Evolutionary conservation across 2,329 filamentous ascomycete genomes (phyloP).

Genomic region (Epichloe elymi): DNA sequence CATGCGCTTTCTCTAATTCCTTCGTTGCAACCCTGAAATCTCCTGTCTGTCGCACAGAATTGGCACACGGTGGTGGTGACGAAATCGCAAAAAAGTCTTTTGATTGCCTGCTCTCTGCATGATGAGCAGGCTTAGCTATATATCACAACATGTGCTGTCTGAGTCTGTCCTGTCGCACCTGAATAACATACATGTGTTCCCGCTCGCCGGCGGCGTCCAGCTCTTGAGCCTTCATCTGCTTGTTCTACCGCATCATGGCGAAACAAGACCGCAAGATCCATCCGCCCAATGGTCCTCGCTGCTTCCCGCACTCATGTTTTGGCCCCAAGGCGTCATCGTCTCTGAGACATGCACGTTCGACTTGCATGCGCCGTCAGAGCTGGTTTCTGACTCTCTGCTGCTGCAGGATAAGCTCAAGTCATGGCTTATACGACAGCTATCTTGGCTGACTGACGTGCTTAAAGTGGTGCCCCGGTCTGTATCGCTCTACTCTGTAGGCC

Average conservation of each 20-base stretch:
- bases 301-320: neutral
- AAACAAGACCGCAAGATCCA: neutral
- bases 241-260: neutral
- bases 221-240: neutral
- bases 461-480: slow-evolving; percentile 9
- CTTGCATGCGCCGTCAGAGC: neutral
- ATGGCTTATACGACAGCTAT: slow-evolving; percentile 4
- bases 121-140: neutral
- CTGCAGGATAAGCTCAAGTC: slow-evolving; percentile 8
- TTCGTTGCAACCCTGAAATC: no score
- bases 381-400: slow-evolving; percentile 5
- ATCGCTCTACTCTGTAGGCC: slow-evolving; percentile 23
- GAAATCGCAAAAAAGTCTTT: no score
- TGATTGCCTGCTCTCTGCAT: no score
- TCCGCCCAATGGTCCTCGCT: slow-evolving; percentile 1
- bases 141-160: neutral
- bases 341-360: neutral
- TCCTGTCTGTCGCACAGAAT: no score
- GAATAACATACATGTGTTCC: neutral
- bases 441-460: slow-evolving; percentile 2
- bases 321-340: neutral
- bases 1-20: no score
- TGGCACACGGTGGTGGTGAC: no score
- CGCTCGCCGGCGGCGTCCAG: neutral
- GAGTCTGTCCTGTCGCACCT: neutral